phyloP scores from a whole-genome alignment of 257 asterid species.

The Perilla frutescens region DNA sequence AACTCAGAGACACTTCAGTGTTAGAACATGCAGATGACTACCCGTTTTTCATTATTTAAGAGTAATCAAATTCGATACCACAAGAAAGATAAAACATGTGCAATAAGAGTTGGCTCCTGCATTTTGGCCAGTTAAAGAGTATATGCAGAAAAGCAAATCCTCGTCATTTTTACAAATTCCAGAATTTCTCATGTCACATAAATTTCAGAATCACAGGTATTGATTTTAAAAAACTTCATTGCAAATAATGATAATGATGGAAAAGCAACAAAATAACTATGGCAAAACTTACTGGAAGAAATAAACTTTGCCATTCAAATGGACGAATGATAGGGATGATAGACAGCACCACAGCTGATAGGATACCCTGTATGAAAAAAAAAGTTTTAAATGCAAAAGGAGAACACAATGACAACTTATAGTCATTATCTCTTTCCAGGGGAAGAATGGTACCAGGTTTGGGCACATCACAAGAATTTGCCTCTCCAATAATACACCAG shows the following conservation, averaged over 20 bases:
- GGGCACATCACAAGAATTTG: constrained; percentile 87
- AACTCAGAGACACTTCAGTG: background rate
- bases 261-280: constrained; percentile 24
- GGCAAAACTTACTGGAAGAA: constrained; percentile 80
- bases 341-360: constrained; percentile 84
- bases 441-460: constrained; percentile 65
- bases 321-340: constrained; percentile 90
- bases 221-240: constrained; percentile 2
- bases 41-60: no score
- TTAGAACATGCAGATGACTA: no score
- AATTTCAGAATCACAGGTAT: constrained; percentile 20
- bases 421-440: constrained; percentile 21
- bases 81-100: no score
- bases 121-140: no score
- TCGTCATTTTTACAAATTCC: constrained; percentile 5
- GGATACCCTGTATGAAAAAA: constrained; percentile 62
- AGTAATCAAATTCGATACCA: no score
- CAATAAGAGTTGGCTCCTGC: no score
- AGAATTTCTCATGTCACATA: background rate
- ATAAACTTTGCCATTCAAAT: constrained; percentile 98
- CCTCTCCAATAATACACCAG: constrained; percentile 87
- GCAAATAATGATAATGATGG: constrained; percentile 22
- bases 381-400: constrained; percentile 13
- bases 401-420: constrained; percentile 17
- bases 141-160: background rate